phyloP scores from a whole-genome alignment of 2,329 filamentous ascomycete species.

The Gremmenia infestans region DNA sequence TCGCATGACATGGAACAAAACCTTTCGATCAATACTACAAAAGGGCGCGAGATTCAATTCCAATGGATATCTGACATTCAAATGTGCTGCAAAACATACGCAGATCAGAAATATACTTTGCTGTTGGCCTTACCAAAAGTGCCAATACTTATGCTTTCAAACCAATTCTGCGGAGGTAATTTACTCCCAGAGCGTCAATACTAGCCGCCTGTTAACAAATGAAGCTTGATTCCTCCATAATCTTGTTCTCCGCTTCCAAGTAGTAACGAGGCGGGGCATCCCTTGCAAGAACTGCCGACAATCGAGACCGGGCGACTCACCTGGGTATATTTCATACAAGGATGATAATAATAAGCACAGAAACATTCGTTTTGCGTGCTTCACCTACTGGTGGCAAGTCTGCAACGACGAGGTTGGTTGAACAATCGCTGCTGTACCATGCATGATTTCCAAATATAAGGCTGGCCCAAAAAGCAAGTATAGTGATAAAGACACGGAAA shows the following conservation, averaged over 20 bases:
- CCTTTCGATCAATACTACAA: not conserved
- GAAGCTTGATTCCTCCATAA: not conserved
- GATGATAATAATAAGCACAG: not conserved
- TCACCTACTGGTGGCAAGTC: not conserved
- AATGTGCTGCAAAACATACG: not conserved
- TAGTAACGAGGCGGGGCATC: not conserved
- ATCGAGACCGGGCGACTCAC: not conserved
- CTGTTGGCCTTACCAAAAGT: too few species aligned
- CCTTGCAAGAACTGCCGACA: not conserved
- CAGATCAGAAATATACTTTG: too few species aligned
- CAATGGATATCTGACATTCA: not conserved
- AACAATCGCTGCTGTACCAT: not conserved
- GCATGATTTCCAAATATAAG: not conserved
- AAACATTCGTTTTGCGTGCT: not conserved
- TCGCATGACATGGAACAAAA: not conserved
- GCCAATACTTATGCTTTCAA: not conserved
- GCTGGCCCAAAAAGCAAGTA: not conserved
- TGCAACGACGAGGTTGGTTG: slow-evolving; percentile 4
- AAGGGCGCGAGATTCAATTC: not conserved
- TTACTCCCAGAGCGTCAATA: not conserved
- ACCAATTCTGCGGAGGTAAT: too few species aligned
- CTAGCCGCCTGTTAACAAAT: not conserved
- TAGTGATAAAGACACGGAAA: not conserved
- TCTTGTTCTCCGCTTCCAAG: not conserved
- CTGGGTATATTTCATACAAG: not conserved